Base-by-base conservation (phyloP, 2,329 filamentous ascomycete species). In the Fusarium chlamydosporum region DNA sequence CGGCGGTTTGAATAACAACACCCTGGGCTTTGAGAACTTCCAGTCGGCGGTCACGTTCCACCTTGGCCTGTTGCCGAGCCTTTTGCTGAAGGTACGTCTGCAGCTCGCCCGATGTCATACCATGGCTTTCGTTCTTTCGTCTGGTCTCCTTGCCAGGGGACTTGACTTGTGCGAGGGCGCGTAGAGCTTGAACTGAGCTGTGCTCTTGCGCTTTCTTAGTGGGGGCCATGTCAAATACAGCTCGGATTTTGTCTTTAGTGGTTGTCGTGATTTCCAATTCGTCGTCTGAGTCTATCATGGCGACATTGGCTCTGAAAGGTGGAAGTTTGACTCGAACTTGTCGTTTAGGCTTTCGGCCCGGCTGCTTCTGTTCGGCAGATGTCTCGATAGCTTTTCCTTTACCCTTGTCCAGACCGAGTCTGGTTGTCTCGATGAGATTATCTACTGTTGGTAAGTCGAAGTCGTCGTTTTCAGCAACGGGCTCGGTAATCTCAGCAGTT, bases 11-110 rank as follows among this genome's bases (percentile, higher is more conserved):
- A 18, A 98, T 84, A 26, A 91, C 82, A 27, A 97, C 86, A 9
- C 96, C 96, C 78, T 92, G 93, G 12, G 91, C 90, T 74, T 88
- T 89, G 40, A 99, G 85, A 71, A 90, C 86, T 57, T 93, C 89
- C 20, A 98, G 85, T 56, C 91, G 91, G 70, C 92, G 90, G 62
- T 92, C 88, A 54, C 93, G 89, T 77, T 96, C 93, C 41, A 87
- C 80, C 63, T 89, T 89, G 43, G 94, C 94, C 79, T 99, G 96
- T 63, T 91, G 86, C 43, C 92, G 89, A 7, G 93, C 94, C 64
- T 90, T 89, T 68, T 88, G 86, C 37, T 91, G 84, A 9, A 98
- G 82, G 34, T 83, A 85, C 11, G 84, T 81, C 45, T 94, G 89
- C 55, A 97, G 84, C 70, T 96, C 89, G 29, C 84, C 86, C 0